phyloP scores from a whole-genome alignment of 441 rosid species.

The Melastoma candidum region DNA sequence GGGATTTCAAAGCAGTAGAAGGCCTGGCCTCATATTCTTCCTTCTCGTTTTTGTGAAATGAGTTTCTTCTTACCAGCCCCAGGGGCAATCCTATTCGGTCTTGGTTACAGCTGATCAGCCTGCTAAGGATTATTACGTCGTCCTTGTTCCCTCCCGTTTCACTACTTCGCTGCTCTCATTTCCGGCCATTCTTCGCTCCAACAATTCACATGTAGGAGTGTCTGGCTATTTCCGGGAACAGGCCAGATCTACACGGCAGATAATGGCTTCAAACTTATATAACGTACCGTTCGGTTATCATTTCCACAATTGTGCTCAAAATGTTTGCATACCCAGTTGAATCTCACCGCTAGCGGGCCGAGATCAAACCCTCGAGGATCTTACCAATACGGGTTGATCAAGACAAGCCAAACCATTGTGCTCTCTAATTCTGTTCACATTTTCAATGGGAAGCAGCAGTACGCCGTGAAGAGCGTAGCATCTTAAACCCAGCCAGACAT shows the following conservation, averaged over 20 bases:
- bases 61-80: background rate
- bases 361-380: constrained; percentile 85
- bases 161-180: constrained; percentile 41
- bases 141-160: constrained; percentile 46
- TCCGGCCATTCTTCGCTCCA: constrained; percentile 53
- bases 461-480: constrained; percentile 49
- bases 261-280: background rate
- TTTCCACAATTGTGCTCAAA: background rate
- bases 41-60: no score
- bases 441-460: constrained; percentile 58
- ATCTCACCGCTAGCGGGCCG: constrained; percentile 66
- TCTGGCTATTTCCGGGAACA: constrained; percentile 65
- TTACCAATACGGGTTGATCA: constrained; percentile 65
- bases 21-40: no score
- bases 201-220: constrained; percentile 39
- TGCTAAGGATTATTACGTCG: constrained; percentile 47
- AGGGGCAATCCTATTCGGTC: constrained; percentile 70
- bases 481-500: constrained; percentile 61
- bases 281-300: background rate
- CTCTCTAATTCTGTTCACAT: constrained; percentile 45
- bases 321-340: constrained; percentile 21
- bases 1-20: no score
- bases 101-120: constrained; percentile 63
- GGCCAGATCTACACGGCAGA: constrained; percentile 51
- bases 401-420: constrained; percentile 36